These are phyloP conservation scores for Trichophyton simii DNA, from an alignment of 2,329 filamentous ascomycete species.

Conservation along the genomic window DNA sequence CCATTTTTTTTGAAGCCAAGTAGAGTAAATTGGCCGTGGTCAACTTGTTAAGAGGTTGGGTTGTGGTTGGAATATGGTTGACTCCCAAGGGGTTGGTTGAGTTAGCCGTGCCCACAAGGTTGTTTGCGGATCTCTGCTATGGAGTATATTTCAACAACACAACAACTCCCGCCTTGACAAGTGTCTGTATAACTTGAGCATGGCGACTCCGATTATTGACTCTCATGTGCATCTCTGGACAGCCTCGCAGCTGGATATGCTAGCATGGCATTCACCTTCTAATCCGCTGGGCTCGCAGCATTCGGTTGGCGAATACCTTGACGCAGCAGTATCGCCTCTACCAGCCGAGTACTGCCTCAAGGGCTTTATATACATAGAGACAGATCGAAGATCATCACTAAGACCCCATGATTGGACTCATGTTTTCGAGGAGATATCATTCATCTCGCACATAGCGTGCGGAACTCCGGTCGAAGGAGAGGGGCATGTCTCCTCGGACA, in stretches of 20 bases:
- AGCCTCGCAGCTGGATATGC: constrained; percentile 48
- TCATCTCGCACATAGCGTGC: constrained; percentile 52
- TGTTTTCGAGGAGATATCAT: constrained; percentile 60
- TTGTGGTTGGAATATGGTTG: background rate
- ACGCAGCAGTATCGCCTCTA: constrained; percentile 21
- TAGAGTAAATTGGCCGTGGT: background rate
- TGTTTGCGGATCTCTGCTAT: too few species aligned
- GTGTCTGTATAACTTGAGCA: constrained; percentile 5
- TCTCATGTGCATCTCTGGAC: constrained; percentile 87
- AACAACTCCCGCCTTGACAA: too few species aligned
- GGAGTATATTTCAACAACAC: background rate
- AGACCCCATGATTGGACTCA: constrained; percentile 46
- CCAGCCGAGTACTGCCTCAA: constrained; percentile 34
- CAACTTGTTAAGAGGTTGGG: too few species aligned
- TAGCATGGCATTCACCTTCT: constrained; percentile 56
- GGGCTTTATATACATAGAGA: constrained; percentile 74
- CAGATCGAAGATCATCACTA: constrained; percentile 57
- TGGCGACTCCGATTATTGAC: constrained; percentile 54
- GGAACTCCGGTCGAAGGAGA: constrained; percentile 46
- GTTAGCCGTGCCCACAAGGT: too few species aligned
- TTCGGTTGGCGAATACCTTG: constrained; percentile 52
- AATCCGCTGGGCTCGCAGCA: constrained; percentile 51
- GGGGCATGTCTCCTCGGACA: constrained; percentile 43
- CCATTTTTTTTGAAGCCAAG: background rate
- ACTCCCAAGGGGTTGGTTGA: too few species aligned